These are phyloP conservation scores for Poronia punctata DNA, from an alignment of 495 filamentous ascomycete genomes.

Conservation along the genomic window DNA sequence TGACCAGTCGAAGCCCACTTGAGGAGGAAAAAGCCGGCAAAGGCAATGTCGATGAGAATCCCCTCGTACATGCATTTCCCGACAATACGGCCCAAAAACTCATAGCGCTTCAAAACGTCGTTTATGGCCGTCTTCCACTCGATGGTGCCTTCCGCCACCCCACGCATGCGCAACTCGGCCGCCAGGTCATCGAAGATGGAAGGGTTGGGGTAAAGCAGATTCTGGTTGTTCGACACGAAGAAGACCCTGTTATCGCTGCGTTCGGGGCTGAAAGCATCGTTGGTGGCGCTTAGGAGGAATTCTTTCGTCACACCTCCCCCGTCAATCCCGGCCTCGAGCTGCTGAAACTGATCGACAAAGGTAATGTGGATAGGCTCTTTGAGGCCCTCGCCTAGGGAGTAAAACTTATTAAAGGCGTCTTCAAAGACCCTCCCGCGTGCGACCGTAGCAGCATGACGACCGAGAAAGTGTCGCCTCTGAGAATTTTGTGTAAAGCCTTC, in stretches of 20 bases:
- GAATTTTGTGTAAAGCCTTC: conserved; percentile 22
- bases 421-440: conserved; percentile 72
- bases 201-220: conserved; percentile 86
- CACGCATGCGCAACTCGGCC: conserved; percentile 47
- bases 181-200: conserved; percentile 66
- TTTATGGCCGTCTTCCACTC: conserved; percentile 53
- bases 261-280: conserved; percentile 65
- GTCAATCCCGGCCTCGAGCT: conserved; percentile 88
- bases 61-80: conserved; percentile 98
- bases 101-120: conserved; percentile 67
- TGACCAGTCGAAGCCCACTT: conserved; percentile 79
- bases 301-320: conserved; percentile 97
- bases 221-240: conserved; percentile 83
- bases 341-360: conserved; percentile 87
- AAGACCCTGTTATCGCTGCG: conserved; percentile 34
- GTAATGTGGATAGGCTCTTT: conserved; percentile 98
- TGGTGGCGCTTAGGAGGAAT: conserved; percentile 85
- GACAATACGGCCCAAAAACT: conserved; percentile 87
- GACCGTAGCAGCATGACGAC: conserved; percentile 74
- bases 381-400: conserved; percentile 68
- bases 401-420: conserved; percentile 82
- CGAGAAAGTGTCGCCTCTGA: conserved; percentile 44
- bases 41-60: conserved; percentile 87
- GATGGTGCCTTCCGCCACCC: conserved; percentile 38
- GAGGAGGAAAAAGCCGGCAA: conserved; percentile 92